phyloP scores from a whole-genome alignment of 495 filamentous ascomycete species.

The Cudoniella acicularis region DNA sequence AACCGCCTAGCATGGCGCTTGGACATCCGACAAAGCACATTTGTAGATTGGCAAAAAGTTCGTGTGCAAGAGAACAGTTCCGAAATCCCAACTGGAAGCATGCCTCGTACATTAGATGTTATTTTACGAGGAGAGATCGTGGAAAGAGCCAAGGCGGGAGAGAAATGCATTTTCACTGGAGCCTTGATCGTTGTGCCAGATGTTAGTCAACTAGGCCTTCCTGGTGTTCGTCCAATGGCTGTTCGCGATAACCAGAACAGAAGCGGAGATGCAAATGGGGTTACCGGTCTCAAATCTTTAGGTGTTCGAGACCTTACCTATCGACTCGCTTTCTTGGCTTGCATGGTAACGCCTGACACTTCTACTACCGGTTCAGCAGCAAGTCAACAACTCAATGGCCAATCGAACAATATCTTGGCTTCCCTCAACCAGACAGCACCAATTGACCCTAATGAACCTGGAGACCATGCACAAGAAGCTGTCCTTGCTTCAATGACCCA shows the following conservation, averaged over 20 bases:
- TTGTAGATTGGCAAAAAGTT: constrained; percentile 98
- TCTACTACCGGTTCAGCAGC: constrained; percentile 67
- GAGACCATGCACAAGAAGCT: constrained; percentile 83
- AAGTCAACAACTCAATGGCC: constrained; percentile 63
- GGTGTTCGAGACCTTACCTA: constrained; percentile 96
- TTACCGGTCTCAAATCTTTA: constrained; percentile 84
- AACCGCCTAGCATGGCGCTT: constrained; percentile 90
- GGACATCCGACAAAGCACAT: constrained; percentile 94
- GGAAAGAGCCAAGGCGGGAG: constrained; percentile 92
- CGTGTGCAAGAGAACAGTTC: constrained; percentile 96
- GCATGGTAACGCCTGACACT: constrained; percentile 93
- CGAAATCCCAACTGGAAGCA: constrained; percentile 96
- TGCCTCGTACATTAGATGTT: constrained; percentile 97
- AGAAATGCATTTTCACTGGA: constrained; percentile 96
- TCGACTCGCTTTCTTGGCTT: constrained; percentile 92
- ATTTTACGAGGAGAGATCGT: constrained; percentile 98
- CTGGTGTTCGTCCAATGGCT: constrained; percentile 80
- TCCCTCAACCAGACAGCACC: constrained; percentile 70
- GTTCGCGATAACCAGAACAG: constrained; percentile 76
- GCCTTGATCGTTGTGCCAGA: constrained; percentile 96
- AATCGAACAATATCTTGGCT: constrained; percentile 75
- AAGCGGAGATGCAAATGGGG: constrained; percentile 71
- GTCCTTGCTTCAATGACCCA: constrained; percentile 78
- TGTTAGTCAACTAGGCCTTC: constrained; percentile 90
- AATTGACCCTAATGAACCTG: constrained; percentile 58